Evolutionary conservation across 129 eudicot genomes (phyloP).

Genomic region (Apium graveolens): DNA sequence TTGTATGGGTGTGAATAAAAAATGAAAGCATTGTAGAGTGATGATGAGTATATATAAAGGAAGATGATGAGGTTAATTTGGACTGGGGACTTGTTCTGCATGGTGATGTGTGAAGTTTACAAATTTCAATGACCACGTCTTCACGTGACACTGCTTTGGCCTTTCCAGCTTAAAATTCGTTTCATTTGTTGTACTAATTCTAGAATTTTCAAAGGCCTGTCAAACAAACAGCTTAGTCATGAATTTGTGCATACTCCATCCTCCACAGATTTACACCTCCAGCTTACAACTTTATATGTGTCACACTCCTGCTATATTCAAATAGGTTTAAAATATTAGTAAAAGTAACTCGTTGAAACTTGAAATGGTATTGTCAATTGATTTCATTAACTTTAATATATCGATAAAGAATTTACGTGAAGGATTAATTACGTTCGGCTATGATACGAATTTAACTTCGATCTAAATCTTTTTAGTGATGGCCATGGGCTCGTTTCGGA

Average conservation of each 20-base stretch:
- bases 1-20: neutral
- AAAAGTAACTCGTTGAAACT: too few relatives aligned
- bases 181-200: neutral
- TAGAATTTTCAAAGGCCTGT: neutral
- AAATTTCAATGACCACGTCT: slow-evolving; percentile 7
- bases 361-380: too few relatives aligned
- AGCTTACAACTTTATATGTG: neutral
- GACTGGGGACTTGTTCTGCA: slow-evolving; percentile 9
- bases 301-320: neutral
- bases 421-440: too few relatives aligned
- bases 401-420: too few relatives aligned
- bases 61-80: neutral
- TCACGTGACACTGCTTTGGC: slow-evolving; percentile 3
- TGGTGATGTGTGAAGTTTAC: slow-evolving; percentile 4
- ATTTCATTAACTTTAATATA: too few relatives aligned
- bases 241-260: neutral
- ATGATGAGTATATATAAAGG: neutral
- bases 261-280: neutral
- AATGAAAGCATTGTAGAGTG: neutral
- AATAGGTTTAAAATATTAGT: too few relatives aligned
- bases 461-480: too few relatives aligned
- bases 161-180: neutral
- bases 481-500: too few relatives aligned
- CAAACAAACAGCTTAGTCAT: neutral
- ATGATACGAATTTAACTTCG: too few relatives aligned